Evolutionary conservation across 805 yeast species (phyloP), one percentile per base, ranked within the genome.

Genomic region (Wickerhamiella siamensis): DNA sequence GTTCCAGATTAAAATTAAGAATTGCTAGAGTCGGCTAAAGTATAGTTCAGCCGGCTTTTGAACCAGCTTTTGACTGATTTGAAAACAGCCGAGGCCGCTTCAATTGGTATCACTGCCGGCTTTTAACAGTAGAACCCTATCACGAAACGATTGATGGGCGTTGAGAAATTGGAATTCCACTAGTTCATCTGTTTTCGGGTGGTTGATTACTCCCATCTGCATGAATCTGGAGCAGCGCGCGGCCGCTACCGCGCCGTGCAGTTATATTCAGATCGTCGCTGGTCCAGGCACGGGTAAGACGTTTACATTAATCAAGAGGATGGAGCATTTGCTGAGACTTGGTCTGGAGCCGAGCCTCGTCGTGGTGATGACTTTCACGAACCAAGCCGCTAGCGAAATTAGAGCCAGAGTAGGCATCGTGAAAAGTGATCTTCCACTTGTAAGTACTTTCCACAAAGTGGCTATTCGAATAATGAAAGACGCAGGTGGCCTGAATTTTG

Each of bases 401-500:
- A 61, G 65, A 10, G 79, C 74, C 26, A 65, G 97, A 33, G 59
- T 88, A 19, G 44, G 42, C 5, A n/a, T 41, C 4, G 39, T 47
- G 2, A 54, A 64, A 1, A 65, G 67, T 37, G 31, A 45, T 1
- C 58, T 88, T 17, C 38, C 38, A 3, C 60, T 77, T 43, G 73
- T 87, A 27, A 97, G 96, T 1, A 91, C 97, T 0, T 88, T 88
- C 58, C 98, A 88, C 58, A 74, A 93, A 38, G 69, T 88, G 14
- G 83, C 95, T 51, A 70, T 70, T 41, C 61, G 75, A 36, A 65
- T 82, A 20, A 58, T 91, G 22, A 64, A 69, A 44, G 63, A 62
- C 18, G 71, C 72, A 57, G 88, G 91, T 2, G 39, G 40, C 8
- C 29, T 15, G 43, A 56, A 14, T 1, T 71, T 66, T 54, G 66